Conservation (phyloP, 2,329 filamentous ascomycete species). For the Aaosphaeria arxii region DNA sequence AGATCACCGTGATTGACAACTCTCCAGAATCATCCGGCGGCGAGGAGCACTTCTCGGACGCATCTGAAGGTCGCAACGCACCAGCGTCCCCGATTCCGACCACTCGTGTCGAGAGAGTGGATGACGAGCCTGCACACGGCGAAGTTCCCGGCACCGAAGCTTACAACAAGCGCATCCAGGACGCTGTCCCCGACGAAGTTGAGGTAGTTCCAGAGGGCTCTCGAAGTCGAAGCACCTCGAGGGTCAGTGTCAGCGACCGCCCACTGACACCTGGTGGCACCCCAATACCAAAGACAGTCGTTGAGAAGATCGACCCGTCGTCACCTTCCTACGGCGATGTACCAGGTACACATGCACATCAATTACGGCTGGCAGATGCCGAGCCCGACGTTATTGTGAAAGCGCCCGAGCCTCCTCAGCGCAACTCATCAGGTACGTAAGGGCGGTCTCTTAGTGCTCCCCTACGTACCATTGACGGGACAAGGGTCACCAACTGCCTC, state of each 20-base stretch:
- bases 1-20: too few relatives aligned
- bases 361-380: constrained; percentile 57
- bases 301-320: constrained; percentile 59
- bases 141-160: constrained; percentile 61
- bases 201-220: constrained; percentile 51
- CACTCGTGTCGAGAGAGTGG: constrained; percentile 63
- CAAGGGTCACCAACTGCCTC: constrained; percentile 56
- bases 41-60: constrained; percentile 65
- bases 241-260: constrained; percentile 42
- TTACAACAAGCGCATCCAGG: constrained; percentile 56
- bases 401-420: constrained; percentile 41
- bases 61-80: constrained; percentile 53
- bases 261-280: constrained; percentile 51
- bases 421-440: constrained; percentile 57
- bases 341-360: constrained; percentile 58
- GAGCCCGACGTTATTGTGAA: constrained; percentile 57
- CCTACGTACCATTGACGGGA: constrained; percentile 59
- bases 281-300: constrained; percentile 57
- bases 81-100: constrained; percentile 55
- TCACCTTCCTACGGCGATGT: constrained; percentile 59
- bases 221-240: constrained; percentile 37
- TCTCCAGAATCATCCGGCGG: constrained; percentile 47
- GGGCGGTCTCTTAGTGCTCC: constrained; percentile 36
- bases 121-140: constrained; percentile 57
- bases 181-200: constrained; percentile 63